Evolutionary conservation across 2,329 filamentous ascomycete species (phyloP).

Genomic region (Pestalotiopsis sp.): DNA sequence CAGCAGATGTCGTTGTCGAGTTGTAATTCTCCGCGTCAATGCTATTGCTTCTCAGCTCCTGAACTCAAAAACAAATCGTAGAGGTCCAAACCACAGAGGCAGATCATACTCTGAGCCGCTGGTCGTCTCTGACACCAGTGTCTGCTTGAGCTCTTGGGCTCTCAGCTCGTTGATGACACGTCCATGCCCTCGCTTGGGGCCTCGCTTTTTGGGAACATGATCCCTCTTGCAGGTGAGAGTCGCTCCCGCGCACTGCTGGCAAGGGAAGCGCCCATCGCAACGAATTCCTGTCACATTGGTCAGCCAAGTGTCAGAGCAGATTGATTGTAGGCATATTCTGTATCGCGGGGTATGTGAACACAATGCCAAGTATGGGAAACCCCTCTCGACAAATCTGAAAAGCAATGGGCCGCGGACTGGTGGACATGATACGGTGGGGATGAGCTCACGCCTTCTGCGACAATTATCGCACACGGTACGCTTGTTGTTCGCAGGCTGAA

Average conservation of each 20-base stretch:
- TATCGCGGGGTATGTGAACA: too few species aligned
- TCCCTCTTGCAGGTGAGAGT: slow-evolving; percentile 66
- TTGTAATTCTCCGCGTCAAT: slow-evolving; percentile 15
- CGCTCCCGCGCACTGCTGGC: slow-evolving; percentile 63
- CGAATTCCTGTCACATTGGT: slow-evolving; percentile 40
- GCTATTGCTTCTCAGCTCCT: not conserved
- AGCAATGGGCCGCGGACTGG: too few species aligned
- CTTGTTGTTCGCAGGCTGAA: slow-evolving; percentile 22
- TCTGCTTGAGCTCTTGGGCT: slow-evolving; percentile 47
- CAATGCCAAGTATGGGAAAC: too few species aligned
- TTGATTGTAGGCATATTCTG: not conserved
- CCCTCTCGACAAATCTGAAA: too few species aligned
- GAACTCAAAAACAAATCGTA: not conserved
- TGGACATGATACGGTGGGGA: not conserved
- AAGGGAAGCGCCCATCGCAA: slow-evolving; percentile 52
- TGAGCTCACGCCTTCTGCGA: slow-evolving; percentile 42
- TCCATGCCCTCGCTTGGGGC: slow-evolving; percentile 64
- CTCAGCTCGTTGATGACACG: slow-evolving; percentile 66
- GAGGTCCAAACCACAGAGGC: not conserved
- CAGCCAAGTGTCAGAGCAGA: not conserved
- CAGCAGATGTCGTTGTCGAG: slow-evolving; percentile 15
- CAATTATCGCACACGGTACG: slow-evolving; percentile 50
- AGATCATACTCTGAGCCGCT: slow-evolving; percentile 17
- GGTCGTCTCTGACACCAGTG: slow-evolving; percentile 22
- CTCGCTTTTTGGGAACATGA: slow-evolving; percentile 66